Percentiles rank a stretch among this genome's conserved stretches.
Evolutionary conservation across 2,329 filamentous ascomycete species (phyloP).

Genomic region (Fusarium robinianum): DNA sequence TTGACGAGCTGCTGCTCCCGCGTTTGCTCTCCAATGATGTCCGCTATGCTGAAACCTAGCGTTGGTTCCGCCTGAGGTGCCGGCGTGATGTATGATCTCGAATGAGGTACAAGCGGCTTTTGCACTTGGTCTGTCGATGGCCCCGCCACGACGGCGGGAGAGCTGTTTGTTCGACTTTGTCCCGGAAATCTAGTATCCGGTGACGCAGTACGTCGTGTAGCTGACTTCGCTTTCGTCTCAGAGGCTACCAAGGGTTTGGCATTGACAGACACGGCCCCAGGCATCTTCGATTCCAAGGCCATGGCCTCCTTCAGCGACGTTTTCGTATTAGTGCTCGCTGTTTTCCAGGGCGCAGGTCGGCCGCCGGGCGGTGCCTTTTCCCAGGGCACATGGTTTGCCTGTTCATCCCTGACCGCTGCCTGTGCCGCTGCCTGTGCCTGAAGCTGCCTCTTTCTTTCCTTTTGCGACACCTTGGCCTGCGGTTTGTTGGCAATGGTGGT

Average conservation of each 20-base stretch:
- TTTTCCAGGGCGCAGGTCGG: slow-evolving; percentile 68
- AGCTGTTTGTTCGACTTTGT: slow-evolving; percentile 51
- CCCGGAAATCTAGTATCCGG: slow-evolving; percentile 67
- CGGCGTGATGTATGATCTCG: slow-evolving; percentile 62
- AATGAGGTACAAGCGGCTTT: slow-evolving; percentile 59
- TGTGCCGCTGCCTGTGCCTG: slow-evolving; percentile 63
- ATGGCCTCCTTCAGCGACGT: slow-evolving; percentile 56
- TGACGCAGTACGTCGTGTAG: slow-evolving; percentile 57
- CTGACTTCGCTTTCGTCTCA: slow-evolving; percentile 46
- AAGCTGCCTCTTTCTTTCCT: slow-evolving; percentile 84
- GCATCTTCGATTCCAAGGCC: slow-evolving; percentile 36
- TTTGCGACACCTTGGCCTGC: slow-evolving; percentile 77
- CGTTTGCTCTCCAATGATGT: slow-evolving; percentile 87
- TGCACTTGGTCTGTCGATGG: slow-evolving; percentile 38
- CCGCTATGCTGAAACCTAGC: slow-evolving; percentile 75
- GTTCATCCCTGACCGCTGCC: slow-evolving; percentile 44
- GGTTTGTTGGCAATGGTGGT: slow-evolving; percentile 45
- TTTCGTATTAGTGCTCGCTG: slow-evolving; percentile 53
- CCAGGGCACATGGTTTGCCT: slow-evolving; percentile 48
- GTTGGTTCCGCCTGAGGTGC: slow-evolving; percentile 65
- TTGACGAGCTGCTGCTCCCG: slow-evolving; percentile 80
- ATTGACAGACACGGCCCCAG: slow-evolving; percentile 37
- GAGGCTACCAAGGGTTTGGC: slow-evolving; percentile 51
- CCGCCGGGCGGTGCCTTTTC: slow-evolving; percentile 46
- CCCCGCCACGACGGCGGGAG: slow-evolving; percentile 36